Evolutionary conservation across 192 early-diverging fungal genomes (phyloP), one percentile per base, ranked within the genome.

Genomic region (Diversispora eburnea): DNA sequence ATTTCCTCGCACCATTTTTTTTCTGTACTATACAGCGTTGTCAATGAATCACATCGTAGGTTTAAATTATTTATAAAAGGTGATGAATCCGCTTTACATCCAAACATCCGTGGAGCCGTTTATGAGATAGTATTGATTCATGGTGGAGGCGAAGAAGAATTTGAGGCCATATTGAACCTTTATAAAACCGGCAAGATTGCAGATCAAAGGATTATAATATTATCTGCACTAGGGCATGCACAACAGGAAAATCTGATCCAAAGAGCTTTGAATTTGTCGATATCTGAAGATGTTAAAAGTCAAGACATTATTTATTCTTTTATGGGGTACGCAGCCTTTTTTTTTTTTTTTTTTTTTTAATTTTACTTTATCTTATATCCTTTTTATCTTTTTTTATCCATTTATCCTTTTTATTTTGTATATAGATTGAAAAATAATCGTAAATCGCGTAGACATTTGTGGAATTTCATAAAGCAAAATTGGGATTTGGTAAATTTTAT

Each of bases 71-170:
- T 86, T 70, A 90, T 89, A 5, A 83, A 83, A 45, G 88, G 87
- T 9, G 86, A 95, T 77, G 74, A 78, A 52, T 78, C 84, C n/a
- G 91, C 92, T 7, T 33, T 95, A 13, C 88, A 91, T 70, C 88
- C 92, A 45, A 90, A 93, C 73, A 54, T 94, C 13, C 88, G 90
- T 56, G 83, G 81, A 25, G 80, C 87, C 15, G 92, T 93, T 6
- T 97, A 89, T 84, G 76, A 78, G 47, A 88, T 89, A 57, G 92
- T 91, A 8, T 78, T 97, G 12, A 66, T 77, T 48, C 70, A 88
- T 59, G 91, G 88, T 46, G 85, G 86, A 22, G 81, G 81, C 8
- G 84, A 78, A 39, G 81, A 88, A 64, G 88, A 88, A 54, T 88
- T 88, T 71, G 84, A 89, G 54, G 86, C 84, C 19, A 86, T 88